These are phyloP conservation scores for Globisporangium lucens DNA, from an alignment of 352 stramenopile genomes.

Conservation along the genomic window DNA sequence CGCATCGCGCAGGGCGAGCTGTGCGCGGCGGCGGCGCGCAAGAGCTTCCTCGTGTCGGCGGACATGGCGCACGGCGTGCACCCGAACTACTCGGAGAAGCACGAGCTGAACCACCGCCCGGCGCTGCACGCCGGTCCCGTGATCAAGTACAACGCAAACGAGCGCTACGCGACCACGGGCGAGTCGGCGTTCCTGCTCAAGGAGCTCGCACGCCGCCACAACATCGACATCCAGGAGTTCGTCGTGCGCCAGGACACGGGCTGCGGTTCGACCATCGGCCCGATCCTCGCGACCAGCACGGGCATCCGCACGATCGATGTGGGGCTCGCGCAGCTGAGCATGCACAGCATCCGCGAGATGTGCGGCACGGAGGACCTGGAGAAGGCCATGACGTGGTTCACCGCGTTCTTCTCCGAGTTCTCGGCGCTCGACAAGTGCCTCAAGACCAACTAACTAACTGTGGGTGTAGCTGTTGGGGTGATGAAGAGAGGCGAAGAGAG, in stretches of 20 bases:
- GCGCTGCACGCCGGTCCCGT: slow-evolving; percentile 93
- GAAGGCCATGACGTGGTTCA: slow-evolving; percentile 88
- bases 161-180: slow-evolving; percentile 95
- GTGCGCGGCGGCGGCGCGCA: slow-evolving; percentile 47
- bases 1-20: slow-evolving; percentile 62
- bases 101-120: slow-evolving; percentile 93
- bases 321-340: slow-evolving; percentile 95
- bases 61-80: slow-evolving; percentile 98
- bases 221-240: slow-evolving; percentile 94
- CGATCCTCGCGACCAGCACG: slow-evolving; percentile 92
- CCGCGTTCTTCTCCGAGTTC: slow-evolving; percentile 92
- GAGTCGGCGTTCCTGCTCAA: slow-evolving; percentile 92
- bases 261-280: slow-evolving; percentile 97
- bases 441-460: slow-evolving; percentile 63
- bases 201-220: slow-evolving; percentile 85
- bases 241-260: slow-evolving; percentile 95
- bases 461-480: slow-evolving; percentile 6
- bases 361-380: slow-evolving; percentile 91
- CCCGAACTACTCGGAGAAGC: slow-evolving; percentile 96
- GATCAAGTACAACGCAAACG: slow-evolving; percentile 99
- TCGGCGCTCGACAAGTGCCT: slow-evolving; percentile 84
- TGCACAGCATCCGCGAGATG: slow-evolving; percentile 97
- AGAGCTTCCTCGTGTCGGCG: slow-evolving; percentile 88
- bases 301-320: slow-evolving; percentile 97
- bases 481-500: not conserved